Evolutionary conservation across 768 basidiomycete genomes (phyloP).

Genomic region (Pulveroboletus ravenelii): DNA sequence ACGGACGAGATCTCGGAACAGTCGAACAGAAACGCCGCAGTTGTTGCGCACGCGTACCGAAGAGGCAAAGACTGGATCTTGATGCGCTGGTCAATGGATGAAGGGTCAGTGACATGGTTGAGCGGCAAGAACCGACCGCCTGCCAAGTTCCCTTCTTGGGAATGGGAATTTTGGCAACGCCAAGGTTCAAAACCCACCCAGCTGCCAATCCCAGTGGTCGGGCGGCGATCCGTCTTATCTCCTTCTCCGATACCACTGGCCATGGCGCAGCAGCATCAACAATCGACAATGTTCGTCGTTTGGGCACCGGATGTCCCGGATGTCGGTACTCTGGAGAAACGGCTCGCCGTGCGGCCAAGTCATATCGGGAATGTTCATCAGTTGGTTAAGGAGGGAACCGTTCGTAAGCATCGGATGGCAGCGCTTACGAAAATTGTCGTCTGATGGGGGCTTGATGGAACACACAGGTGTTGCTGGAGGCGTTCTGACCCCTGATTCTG

Average conservation of each 20-base stretch:
- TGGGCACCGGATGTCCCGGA: slow-evolving; percentile 66
- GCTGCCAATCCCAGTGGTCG: neutral
- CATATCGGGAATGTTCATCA: slow-evolving; percentile 46
- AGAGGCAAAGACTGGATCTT: neutral
- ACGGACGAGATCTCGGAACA: slow-evolving; percentile 7
- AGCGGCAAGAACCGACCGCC: neutral
- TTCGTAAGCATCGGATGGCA: slow-evolving; percentile 40
- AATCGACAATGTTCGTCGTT: slow-evolving; percentile 41
- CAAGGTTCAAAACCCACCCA: slow-evolving; percentile 5
- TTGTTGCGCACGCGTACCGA: neutral
- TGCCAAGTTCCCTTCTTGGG: neutral
- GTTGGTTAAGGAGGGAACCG: slow-evolving; percentile 35
- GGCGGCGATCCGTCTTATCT: slow-evolving; percentile 1
- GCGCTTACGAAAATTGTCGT: neutral
- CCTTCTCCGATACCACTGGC: no score
- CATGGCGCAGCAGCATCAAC: slow-evolving; percentile 15
- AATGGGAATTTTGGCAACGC: neutral
- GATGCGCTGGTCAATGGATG: neutral
- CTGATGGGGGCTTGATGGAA: slow-evolving; percentile 10
- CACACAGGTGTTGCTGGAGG: slow-evolving; percentile 51
- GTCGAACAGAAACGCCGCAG: slow-evolving; percentile 13
- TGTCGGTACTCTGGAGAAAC: slow-evolving; percentile 46
- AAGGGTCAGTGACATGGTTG: neutral
- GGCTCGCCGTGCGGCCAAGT: slow-evolving; percentile 46
- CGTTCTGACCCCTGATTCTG: slow-evolving; percentile 52